Evolutionary conservation across 495 filamentous ascomycete genomes (phyloP), one percentile per base, ranked within the genome.

Genomic region (Amniculicola lignicola): DNA sequence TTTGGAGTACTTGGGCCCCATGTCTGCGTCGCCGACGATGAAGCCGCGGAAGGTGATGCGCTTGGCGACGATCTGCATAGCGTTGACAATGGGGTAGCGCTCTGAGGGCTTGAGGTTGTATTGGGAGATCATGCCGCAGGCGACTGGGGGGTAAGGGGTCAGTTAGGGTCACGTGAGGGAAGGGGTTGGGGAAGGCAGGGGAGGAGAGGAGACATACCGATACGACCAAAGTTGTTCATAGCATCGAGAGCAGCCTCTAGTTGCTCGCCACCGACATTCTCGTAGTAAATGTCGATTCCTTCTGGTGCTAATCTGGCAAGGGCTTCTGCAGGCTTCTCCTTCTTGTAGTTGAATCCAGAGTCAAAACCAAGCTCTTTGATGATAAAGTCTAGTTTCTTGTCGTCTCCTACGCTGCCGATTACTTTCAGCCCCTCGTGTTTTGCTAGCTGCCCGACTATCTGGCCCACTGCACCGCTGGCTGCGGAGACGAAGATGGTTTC

Each of bases 201-300:
- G 24, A 14, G 38, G 21, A 12, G n/a, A 15, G 5, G 24, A n/a
- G 28, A 82, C 53, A 70, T 76, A 67, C 84, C 71, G 31, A 95
- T 82, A 21, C 92, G 77, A 0, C 89, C 92, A 55, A 72, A 82
- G 24, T 73, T 51, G 41, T 89, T 95, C 72, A 94, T 73, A 23
- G 74, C 75, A 10, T 80, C 74, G 7, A 97, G 64, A 80, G 71
- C 71, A 19, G 89, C 90, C 57, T 90, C 86, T 29, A 96, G 75
- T 59, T 89, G 85, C 74, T 92, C 89, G 6, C 90, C 91, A 6
- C 91, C 91, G 16, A 97, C 91, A 58, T 95, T 96, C 70, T 97
- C 91, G 62, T 85, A 97, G 74, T 96, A 96, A 68, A 97, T 95
- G 66, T 96, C 89, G 41, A 96, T 78, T 10, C 91, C 92, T 24